Percentiles rank a stretch among this genome's conserved stretches.
These are phyloP conservation scores for Podospora sp. DNA, from an alignment of 495 filamentous ascomycete genomes.

Conservation along the genomic window DNA sequence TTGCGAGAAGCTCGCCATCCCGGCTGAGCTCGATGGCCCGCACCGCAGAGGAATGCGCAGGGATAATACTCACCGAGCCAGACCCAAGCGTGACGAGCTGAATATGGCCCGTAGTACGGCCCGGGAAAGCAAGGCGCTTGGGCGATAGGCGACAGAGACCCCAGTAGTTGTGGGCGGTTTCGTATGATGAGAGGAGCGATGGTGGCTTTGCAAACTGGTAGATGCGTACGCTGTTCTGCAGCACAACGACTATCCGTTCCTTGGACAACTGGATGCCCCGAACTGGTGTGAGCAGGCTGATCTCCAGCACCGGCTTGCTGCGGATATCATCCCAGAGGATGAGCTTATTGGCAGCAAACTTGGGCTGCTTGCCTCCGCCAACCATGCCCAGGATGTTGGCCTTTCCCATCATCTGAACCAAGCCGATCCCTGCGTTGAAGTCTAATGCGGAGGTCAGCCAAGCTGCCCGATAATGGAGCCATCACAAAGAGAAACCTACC, in stretches of 20 bases:
- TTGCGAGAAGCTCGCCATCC: constrained; percentile 82
- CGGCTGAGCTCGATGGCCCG: constrained; percentile 78
- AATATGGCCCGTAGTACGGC: constrained; percentile 83
- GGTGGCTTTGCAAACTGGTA: constrained; percentile 79
- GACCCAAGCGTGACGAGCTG: constrained; percentile 82
- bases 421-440: constrained; percentile 81
- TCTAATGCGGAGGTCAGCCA: constrained; percentile 50
- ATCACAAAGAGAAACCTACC: constrained; percentile 26
- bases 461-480: background rate
- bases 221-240: constrained; percentile 80
- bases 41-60: constrained; percentile 80
- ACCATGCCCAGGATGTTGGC: constrained; percentile 88
- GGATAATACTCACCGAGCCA: constrained; percentile 90
- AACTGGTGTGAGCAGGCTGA: constrained; percentile 61
- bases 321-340: constrained; percentile 92
- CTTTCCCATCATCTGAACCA: constrained; percentile 84
- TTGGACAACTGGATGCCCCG: constrained; percentile 77
- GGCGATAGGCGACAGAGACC: constrained; percentile 79
- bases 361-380: constrained; percentile 83
- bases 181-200: constrained; percentile 70
- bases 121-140: constrained; percentile 77
- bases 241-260: constrained; percentile 75
- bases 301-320: constrained; percentile 67
- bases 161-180: constrained; percentile 83
- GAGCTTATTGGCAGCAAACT: constrained; percentile 87